Conservation (phyloP, 352 stramenopile genomes). For the Phytophthora quininea region DNA sequence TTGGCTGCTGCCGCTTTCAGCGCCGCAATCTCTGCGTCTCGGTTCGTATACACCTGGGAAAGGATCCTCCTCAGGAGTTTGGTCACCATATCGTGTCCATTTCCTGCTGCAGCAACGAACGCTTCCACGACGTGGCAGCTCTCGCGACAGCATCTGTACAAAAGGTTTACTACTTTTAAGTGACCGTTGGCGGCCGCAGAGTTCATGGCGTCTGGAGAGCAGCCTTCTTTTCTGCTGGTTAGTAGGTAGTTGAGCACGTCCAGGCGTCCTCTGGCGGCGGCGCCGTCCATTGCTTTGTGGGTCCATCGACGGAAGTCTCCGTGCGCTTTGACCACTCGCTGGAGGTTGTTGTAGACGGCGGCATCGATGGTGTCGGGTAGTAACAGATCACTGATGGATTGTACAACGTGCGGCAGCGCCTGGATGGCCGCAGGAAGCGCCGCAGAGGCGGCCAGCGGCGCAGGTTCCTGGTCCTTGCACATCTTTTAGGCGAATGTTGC, state of each 20-base stretch:
- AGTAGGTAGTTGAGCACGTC: background rate
- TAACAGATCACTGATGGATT: background rate
- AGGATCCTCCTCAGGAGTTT: background rate
- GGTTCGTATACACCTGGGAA: background rate
- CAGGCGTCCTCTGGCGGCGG: background rate
- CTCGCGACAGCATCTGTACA: background rate
- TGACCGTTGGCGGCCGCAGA: background rate
- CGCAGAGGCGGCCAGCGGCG: background rate
- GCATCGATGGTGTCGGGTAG: background rate
- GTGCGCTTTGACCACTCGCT: background rate
- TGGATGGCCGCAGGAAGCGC: background rate
- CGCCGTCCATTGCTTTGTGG: background rate
- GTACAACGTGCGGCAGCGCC: background rate
- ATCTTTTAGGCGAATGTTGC: background rate
- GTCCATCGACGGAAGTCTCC: background rate
- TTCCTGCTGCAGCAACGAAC: background rate
- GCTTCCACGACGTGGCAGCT: background rate
- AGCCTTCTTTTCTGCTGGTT: background rate
- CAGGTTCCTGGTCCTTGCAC: background rate
- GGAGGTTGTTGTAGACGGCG: background rate
- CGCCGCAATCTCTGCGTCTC: background rate
- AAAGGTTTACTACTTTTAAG: background rate
- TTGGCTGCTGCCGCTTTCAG: background rate
- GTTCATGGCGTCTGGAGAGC: background rate
- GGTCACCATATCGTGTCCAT: background rate